Evolutionary conservation across 2,329 filamentous ascomycete species (phyloP), one percentile per base, ranked within the genome.

Genomic region (Tolypocladium tundrense): DNA sequence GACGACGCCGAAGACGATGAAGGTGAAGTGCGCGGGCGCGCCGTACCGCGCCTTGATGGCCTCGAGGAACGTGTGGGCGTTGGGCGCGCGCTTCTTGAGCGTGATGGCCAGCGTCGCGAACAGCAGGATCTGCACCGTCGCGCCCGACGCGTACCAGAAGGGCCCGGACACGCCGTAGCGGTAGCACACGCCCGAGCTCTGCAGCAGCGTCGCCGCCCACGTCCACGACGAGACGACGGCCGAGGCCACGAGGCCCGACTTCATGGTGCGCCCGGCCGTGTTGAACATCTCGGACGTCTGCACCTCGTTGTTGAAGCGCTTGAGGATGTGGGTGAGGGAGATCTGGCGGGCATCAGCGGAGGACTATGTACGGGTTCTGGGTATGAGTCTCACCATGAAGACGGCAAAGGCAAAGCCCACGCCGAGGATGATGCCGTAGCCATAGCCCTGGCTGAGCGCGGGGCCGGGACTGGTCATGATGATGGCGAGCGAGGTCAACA

Each of bases 181-280:
- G 71, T 96, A 96, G 61, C 89, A 90, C 21, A 96, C 88, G n/a
- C 86, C 83, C 1, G 88, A 87, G 1, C 84, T 88, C 68, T 94
- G 90, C 2, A 94, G 78, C 1, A 93, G 77, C 0, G 90, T 94
- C 27, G 90, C 91, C 0, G 90, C 91, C 91, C 91, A 96, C 0
- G 91, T 96, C 91, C 92, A 96, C 6, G 88, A 91, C 19, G 88
- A 92, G 4, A 96, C 90, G n/a, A 96, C 91, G 19, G 91, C 91
- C 6, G 90, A 89, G 13, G 90, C 89, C 0, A 96, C 90, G 16
- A 96, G 79, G 50, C 91, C 92, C 10, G 90, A 91, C 69, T 96
- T 96, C 63, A 96, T 90, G 1, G 89, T 91, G 61, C 92, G 81
- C 21, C 91, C 91, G 54, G 91, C 91, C 0, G 91, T 96, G 62